Evolutionary conservation across 169 alveolate species (phyloP).

Genomic region (Plasmodium coatneyi): DNA sequence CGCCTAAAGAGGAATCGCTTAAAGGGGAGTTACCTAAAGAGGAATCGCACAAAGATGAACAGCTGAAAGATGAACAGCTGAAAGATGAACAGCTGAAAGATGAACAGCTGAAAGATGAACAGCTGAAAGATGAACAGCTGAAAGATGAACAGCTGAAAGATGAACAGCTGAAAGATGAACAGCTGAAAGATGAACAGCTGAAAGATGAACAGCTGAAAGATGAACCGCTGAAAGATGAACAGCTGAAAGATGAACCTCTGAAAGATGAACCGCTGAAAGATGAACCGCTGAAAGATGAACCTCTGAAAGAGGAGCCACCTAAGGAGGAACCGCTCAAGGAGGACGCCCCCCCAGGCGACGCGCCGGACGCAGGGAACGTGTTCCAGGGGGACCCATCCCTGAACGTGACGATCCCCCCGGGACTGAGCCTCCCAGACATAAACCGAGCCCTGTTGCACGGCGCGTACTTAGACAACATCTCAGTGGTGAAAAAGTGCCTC

Average conservation of each 20-base stretch:
- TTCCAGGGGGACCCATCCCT: conserved; percentile 20
- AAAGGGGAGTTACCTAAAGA: not conserved
- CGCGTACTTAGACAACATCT: conserved; percentile 86
- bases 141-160: not conserved
- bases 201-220: not conserved
- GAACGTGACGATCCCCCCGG: conserved; percentile 47
- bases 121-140: not conserved
- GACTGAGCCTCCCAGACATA: conserved; percentile 73
- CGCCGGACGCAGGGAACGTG: not conserved
- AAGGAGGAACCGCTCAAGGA: not conserved
- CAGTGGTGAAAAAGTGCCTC: conserved; percentile 77
- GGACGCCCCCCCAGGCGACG: not conserved
- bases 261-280: not conserved
- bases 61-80: not conserved
- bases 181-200: not conserved
- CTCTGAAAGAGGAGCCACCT: not conserved
- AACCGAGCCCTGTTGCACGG: conserved; percentile 80
- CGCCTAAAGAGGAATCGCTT: not conserved
- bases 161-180: not conserved
- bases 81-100: not conserved
- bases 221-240: not conserved
- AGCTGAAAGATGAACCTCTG: not conserved
- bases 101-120: not conserved
- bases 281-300: not conserved
- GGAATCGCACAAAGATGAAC: not conserved